Evolutionary conservation across 75 land plant species (phyloP), one percentile per base, ranked within the genome.

Genomic region (Cupressus sempervirens): DNA sequence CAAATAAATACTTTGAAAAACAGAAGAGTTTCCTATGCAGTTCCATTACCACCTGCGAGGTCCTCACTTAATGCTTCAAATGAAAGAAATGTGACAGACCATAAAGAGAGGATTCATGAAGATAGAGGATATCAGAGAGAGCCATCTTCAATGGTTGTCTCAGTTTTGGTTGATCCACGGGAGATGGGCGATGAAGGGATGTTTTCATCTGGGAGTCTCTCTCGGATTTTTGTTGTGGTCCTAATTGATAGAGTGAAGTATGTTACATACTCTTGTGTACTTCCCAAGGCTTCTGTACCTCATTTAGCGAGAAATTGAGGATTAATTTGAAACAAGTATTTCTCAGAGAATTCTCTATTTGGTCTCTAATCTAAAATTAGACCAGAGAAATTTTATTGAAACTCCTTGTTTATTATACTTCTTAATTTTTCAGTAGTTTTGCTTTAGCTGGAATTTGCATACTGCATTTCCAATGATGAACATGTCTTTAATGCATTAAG

Each of bases 181-280:
- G 99, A 97, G 81, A 88, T 87, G 83, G 91, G 88, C n/a, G 93
- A 94, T 76, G 93, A 92, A 30, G 86, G 87, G n/a, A 65, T 88
- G 84, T 83, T 89, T 23, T 58, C 84, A 20, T 82, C 89, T 5
- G 92, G 94, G 73, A 86, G 94, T 23, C 85, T 97, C 12, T 90
- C 99, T 13, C 88, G 92, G 80, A 96, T 97, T 38, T 96, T 96
- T 85, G 95, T 96, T 67, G 99, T 97, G 46, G 96, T 97, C 83
- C 94, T 97, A 29, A 58, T 94, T 12, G 99, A 97, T 80, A 92
- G 98, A 58, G 94, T 96, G 14, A 96, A 97, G 91, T 96, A 97
- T 90, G 95, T 96, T 6, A 97, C 99, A 9, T 97, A 96, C 87
- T 97, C 99, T 3, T 97, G 98, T 84, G 89, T 91, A 82, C 95